Evolutionary conservation across 1,284 basidiomycete species (phyloP), one percentile per base, ranked within the genome.

Genomic region (Cutaneotrichosporon cutaneum): DNA sequence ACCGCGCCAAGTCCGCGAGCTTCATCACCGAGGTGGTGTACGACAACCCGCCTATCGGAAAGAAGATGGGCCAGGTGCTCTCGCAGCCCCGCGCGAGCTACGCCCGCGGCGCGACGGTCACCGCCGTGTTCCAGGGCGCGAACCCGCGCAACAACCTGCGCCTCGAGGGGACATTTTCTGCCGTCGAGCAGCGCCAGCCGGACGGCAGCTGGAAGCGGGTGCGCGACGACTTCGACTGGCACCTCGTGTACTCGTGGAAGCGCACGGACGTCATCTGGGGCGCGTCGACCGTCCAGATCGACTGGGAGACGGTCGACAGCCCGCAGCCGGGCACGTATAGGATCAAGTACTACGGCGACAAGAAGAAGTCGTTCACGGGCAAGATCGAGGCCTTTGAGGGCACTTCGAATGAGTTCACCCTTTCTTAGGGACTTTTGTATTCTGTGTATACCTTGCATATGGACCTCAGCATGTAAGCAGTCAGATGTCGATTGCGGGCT

Each of bases 61-160:
- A 51, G 50, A 35, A 6, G 21, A 52, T 65, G 13, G 63, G 63
- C 13, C 26, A 59, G 27, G 48, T 53, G 7, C 33, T 59, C 24
- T n/a, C 51, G 4, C 50, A 61, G 54, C 63, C 63, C 9, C 7
- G 39, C 0, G 21, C 13, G 13, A 30, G 54, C 26, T 47, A 50
- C 54, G 4, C 26, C 26, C 30, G 16, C 14, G 63, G 63, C 13
- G 22, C 14, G 5, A n/a, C 27, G 10, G 60, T 47, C 22, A 22
- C 10, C 4, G 63, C 55, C 2, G 6, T 10, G 22, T 65, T 62
- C 58, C 54, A 57, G 54, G 63, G 35, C 30, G 57, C 63, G 21
- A 65, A 62, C 58, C 63, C 63, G 30, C 60, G 63, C 44, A 65
- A 65, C 58, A 62, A 65, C 54, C 57, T 65, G 9, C 63, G 63